These are phyloP conservation scores for Glebionis coronaria DNA, from an alignment of 129 eudicot genomes.

Conservation along the genomic window DNA sequence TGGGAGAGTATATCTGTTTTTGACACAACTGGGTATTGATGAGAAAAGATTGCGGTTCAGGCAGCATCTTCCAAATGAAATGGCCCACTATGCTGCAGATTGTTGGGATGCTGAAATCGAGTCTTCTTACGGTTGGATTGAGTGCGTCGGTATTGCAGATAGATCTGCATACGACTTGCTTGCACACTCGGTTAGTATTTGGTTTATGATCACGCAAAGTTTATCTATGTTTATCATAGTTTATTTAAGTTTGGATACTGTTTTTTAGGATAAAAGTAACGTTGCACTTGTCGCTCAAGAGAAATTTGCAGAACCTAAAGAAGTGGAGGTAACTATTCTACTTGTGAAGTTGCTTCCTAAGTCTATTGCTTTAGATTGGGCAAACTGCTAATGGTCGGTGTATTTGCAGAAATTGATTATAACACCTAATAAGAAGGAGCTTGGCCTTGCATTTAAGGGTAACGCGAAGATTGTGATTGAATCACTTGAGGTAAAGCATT, in stretches of 20 bases:
- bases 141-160: slow-evolving; percentile 80
- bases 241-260: neutral
- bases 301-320: slow-evolving; percentile 62
- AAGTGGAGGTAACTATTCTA: slow-evolving; percentile 52
- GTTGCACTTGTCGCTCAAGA: slow-evolving; percentile 67
- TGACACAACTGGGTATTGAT: slow-evolving; percentile 60
- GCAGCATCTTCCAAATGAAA: slow-evolving; percentile 78
- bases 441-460: slow-evolving; percentile 69
- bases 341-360: neutral
- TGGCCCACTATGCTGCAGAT: slow-evolving; percentile 88
- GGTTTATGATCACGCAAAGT: neutral
- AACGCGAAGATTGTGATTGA: slow-evolving; percentile 58
- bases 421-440: slow-evolving; percentile 58
- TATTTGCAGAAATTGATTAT: slow-evolving; percentile 50
- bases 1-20: slow-evolving; percentile 64
- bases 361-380: neutral
- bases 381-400: neutral
- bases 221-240: neutral
- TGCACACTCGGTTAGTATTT: slow-evolving; percentile 59
- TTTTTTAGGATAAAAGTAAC: slow-evolving; percentile 48
- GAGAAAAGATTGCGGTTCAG: slow-evolving; percentile 57
- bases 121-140: slow-evolving; percentile 79
- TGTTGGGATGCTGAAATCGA: slow-evolving; percentile 90
- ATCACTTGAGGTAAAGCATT: slow-evolving; percentile 49
- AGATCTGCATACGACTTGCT: slow-evolving; percentile 74